Percentiles rank a stretch among this genome's conserved stretches.
Conservation (phyloP, 2,329 filamentous ascomycete genomes). For the Zasmidium citrigriseum region DNA sequence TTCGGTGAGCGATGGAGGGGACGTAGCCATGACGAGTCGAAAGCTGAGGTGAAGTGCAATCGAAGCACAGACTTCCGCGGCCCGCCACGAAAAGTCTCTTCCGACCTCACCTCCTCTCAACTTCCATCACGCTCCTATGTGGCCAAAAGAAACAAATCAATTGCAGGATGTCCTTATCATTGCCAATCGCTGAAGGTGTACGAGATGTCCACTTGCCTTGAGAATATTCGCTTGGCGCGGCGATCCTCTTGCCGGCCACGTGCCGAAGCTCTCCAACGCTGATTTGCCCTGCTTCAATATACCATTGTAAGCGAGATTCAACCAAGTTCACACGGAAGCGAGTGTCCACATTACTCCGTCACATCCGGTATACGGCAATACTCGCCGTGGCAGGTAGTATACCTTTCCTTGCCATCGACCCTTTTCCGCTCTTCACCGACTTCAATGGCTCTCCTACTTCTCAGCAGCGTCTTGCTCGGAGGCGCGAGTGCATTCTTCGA, state of each 20-base stretch:
- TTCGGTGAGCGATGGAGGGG: not conserved
- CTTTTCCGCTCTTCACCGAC: not conserved
- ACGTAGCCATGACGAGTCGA: not conserved
- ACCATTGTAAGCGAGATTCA: not conserved
- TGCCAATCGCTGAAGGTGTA: not conserved
- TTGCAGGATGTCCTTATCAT: too few species aligned
- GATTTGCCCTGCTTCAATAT: not conserved
- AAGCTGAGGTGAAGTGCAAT: not conserved
- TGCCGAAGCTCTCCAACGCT: not conserved
- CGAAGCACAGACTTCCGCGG: not conserved
- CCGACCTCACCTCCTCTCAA: not conserved
- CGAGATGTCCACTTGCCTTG: not conserved
- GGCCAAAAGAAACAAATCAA: too few species aligned
- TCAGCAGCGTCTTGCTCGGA: not conserved
- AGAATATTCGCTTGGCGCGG: not conserved
- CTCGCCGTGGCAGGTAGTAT: too few species aligned
- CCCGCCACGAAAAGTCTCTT: not conserved
- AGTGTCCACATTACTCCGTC: too few species aligned
- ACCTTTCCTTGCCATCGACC: not conserved
- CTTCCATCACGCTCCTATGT: not conserved
- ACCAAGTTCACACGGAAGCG: too few species aligned
- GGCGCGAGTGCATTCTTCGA: constrained; percentile 8
- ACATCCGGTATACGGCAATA: too few species aligned
- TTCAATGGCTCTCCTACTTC: not conserved
- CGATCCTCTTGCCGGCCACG: not conserved